Evolutionary conservation across 1,139 yeast species (phyloP).

Genomic region (Wickerhamiella pararugosa): DNA sequence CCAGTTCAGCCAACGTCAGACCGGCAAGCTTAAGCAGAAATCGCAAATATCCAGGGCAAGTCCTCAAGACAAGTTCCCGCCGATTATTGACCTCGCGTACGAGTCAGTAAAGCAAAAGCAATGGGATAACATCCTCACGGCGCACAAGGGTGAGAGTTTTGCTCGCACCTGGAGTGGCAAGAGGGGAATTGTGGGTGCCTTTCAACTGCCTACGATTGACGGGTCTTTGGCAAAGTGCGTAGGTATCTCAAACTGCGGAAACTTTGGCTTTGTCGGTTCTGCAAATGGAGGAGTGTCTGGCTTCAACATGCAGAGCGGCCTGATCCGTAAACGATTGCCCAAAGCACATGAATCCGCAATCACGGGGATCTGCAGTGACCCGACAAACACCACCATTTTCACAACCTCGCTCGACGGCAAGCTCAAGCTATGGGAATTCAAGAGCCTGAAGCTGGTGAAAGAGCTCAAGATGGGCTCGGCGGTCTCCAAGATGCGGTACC

Average conservation of each 20-base stretch:
- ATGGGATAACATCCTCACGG: slow-evolving; percentile 92
- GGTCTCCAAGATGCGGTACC: slow-evolving; percentile 61
- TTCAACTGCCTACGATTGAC: slow-evolving; percentile 57
- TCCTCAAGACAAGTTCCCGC: slow-evolving; percentile 56
- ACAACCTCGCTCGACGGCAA: slow-evolving; percentile 81
- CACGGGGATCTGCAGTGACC: slow-evolving; percentile 81
- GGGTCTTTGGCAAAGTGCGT: slow-evolving; percentile 70
- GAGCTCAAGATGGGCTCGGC: slow-evolving; percentile 54
- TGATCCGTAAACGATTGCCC: slow-evolving; percentile 45
- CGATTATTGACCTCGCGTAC: slow-evolving; percentile 56
- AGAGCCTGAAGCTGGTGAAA: slow-evolving; percentile 53
- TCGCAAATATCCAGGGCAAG: slow-evolving; percentile 38
- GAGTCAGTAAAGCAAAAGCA: slow-evolving; percentile 72
- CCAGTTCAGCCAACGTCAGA: slow-evolving; percentile 66
- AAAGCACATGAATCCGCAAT: slow-evolving; percentile 64
- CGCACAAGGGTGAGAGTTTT: slow-evolving; percentile 66
- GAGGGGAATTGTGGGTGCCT: slow-evolving; percentile 66
- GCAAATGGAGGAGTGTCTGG: slow-evolving; percentile 77
- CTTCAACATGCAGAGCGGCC: slow-evolving; percentile 84
- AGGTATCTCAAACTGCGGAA: slow-evolving; percentile 82
- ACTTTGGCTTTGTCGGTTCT: slow-evolving; percentile 89
- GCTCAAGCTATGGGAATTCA: slow-evolving; percentile 77
- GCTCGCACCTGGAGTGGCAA: slow-evolving; percentile 92
- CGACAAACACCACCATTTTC: slow-evolving; percentile 77
- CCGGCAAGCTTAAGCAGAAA: slow-evolving; percentile 24